A percentile compares a stretch with the other conserved stretches of the same genome.
These are phyloP conservation scores for Tricholoma furcatifolium DNA, from an alignment of 768 basidiomycete genomes.

Conservation along the genomic window DNA sequence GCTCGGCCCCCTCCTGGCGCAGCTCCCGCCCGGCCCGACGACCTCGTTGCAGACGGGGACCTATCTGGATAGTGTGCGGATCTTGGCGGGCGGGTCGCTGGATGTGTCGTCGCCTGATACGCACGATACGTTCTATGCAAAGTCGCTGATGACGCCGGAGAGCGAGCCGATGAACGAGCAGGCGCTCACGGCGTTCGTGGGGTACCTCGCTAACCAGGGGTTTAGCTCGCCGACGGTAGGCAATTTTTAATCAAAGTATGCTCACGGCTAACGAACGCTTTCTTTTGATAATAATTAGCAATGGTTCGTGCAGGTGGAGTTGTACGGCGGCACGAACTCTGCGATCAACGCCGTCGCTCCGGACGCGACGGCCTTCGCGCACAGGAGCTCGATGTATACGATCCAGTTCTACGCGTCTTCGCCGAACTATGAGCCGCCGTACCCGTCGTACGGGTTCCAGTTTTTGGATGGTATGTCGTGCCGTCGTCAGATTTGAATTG, in stretches of 20 bases:
- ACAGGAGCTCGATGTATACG: slow-evolving; percentile 41
- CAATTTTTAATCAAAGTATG: too few species aligned
- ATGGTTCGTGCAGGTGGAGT: slow-evolving; percentile 40
- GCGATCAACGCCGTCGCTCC: slow-evolving; percentile 39
- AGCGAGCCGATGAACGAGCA: slow-evolving; percentile 25
- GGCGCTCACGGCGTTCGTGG: slow-evolving; percentile 21
- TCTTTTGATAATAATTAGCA: slow-evolving; percentile 15
- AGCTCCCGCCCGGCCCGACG: neutral
- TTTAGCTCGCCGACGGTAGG: slow-evolving; percentile 25
- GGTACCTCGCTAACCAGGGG: slow-evolving; percentile 25
- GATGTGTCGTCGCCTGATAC: slow-evolving; percentile 19
- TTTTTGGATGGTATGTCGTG: slow-evolving; percentile 36
- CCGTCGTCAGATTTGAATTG: slow-evolving; percentile 20
- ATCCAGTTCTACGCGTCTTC: slow-evolving; percentile 53
- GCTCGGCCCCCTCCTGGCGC: neutral
- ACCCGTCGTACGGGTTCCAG: slow-evolving; percentile 40
- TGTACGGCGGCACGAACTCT: slow-evolving; percentile 45
- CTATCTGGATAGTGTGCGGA: neutral
- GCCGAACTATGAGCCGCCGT: slow-evolving; percentile 33
- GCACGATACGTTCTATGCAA: slow-evolving; percentile 32
- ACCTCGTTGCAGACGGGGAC: neutral
- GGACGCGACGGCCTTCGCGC: slow-evolving; percentile 43
- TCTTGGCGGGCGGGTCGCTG: slow-evolving; percentile 1
- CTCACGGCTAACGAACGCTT: neutral
- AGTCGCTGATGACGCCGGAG: slow-evolving; percentile 30